Evolutionary conservation across 495 filamentous ascomycete genomes (phyloP).

Genomic region (Aspergillus cristatus): DNA sequence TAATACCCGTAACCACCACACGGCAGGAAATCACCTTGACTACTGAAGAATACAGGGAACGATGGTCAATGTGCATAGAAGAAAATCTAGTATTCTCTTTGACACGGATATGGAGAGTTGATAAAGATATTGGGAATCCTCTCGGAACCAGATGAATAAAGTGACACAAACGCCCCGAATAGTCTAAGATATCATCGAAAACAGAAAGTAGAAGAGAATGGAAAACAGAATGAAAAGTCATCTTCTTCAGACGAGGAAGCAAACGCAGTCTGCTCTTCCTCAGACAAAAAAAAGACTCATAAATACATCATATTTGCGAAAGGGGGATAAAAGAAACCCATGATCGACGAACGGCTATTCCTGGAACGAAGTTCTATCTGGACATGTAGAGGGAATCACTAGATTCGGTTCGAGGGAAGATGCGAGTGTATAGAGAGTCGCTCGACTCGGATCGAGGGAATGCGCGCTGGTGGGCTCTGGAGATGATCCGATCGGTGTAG

Average conservation of each 20-base stretch:
- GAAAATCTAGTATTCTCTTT: too few relatives aligned
- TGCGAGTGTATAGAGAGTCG: slow-evolving; percentile 33
- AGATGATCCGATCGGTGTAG: slow-evolving; percentile 36
- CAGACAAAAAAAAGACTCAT: not conserved
- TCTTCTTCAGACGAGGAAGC: not conserved
- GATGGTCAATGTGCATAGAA: too few relatives aligned
- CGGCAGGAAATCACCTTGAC: too few relatives aligned
- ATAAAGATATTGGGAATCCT: not conserved
- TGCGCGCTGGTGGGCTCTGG: slow-evolving; percentile 33
- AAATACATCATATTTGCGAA: not conserved
- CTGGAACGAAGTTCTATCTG: slow-evolving; percentile 15
- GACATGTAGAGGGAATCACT: slow-evolving; percentile 36
- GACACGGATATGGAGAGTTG: too few relatives aligned
- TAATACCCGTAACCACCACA: too few relatives aligned
- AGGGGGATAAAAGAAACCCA: too few relatives aligned
- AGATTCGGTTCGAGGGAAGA: slow-evolving; percentile 35
- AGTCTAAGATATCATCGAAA: not conserved
- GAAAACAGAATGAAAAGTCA: not conserved
- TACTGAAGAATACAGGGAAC: too few relatives aligned
- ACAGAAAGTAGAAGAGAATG: not conserved
- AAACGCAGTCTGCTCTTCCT: not conserved
- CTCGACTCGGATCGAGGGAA: slow-evolving; percentile 38
- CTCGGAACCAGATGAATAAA: not conserved
- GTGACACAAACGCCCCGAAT: not conserved
- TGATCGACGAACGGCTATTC: too few relatives aligned